Evolutionary conservation across 2,329 filamentous ascomycete genomes (phyloP).

Genomic region (Chaetomium sp.): DNA sequence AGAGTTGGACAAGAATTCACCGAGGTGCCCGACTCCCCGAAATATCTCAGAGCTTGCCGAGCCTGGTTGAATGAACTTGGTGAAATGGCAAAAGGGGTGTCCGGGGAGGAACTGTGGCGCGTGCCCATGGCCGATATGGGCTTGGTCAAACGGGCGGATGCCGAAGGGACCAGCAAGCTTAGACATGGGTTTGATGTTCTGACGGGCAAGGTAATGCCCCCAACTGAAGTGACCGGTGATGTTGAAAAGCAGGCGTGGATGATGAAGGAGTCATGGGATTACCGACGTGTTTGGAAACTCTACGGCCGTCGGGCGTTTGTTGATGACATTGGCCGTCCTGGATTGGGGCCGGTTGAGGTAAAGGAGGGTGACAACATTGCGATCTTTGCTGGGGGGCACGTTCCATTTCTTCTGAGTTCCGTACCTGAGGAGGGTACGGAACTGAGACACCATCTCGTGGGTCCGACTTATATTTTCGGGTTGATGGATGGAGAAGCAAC

Average conservation of each 20-base stretch:
- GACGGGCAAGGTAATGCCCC: not conserved
- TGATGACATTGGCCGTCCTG: not conserved
- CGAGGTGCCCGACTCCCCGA: not conserved
- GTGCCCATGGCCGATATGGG: slow-evolving; percentile 5
- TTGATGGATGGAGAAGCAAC: slow-evolving; percentile 8
- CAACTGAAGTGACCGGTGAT: not conserved
- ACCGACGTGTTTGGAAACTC: not conserved
- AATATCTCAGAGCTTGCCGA: not conserved
- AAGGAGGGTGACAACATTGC: not conserved
- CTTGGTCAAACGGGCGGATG: not conserved
- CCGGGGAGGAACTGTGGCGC: not conserved
- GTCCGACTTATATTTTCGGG: slow-evolving; percentile 1
- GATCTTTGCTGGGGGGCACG: slow-evolving; percentile 3
- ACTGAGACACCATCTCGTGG: not conserved
- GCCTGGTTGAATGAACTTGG: not conserved
- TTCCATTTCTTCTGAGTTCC: slow-evolving; percentile 2
- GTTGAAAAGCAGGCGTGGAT: not conserved
- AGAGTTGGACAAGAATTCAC: not conserved
- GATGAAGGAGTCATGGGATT: slow-evolving; percentile 6
- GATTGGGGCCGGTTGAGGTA: not conserved
- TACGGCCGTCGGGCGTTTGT: not conserved
- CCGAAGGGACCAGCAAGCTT: not conserved
- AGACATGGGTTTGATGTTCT: slow-evolving; percentile 1
- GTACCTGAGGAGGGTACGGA: not conserved
- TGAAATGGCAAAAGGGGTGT: not conserved